phyloP scores from a whole-genome alignment of 2,329 filamentous ascomycete species.

The Aspergillus sp. region DNA sequence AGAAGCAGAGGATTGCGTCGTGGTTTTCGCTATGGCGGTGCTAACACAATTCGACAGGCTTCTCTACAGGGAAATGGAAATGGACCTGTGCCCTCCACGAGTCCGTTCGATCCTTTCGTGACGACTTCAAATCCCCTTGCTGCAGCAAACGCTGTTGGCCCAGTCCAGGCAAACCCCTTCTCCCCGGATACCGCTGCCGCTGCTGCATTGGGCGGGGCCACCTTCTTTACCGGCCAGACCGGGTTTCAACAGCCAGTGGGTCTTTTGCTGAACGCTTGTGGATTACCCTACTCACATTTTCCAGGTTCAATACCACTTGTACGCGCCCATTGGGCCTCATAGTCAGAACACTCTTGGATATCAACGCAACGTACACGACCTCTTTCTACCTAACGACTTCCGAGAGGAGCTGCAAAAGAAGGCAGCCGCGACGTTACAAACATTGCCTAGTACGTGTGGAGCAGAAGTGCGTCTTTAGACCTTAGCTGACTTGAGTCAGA shows the following conservation, averaged over 20 bases:
- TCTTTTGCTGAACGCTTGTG: background rate
- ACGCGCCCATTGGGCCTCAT: conserved; percentile 82
- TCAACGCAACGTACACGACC: conserved; percentile 82
- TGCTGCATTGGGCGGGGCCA: conserved; percentile 55
- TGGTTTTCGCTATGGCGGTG: background rate
- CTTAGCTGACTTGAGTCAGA: conserved; percentile 37
- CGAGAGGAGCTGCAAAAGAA: conserved; percentile 89
- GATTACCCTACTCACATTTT: conserved; percentile 1
- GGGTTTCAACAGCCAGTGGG: conserved; percentile 65
- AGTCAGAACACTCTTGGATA: conserved; percentile 78
- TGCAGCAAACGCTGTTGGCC: conserved; percentile 43
- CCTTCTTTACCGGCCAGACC: conserved; percentile 64
- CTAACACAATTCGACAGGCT: conserved; percentile 27
- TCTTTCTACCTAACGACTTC: conserved; percentile 84
- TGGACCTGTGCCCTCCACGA: conserved; percentile 48
- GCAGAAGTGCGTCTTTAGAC: background rate
- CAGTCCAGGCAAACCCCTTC: conserved; percentile 70
- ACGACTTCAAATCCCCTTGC: conserved; percentile 57
- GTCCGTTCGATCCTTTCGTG: conserved; percentile 63
- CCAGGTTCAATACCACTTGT: conserved; percentile 88
- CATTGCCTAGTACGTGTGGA: conserved; percentile 66
- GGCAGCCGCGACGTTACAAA: conserved; percentile 78
- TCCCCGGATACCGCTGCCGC: conserved; percentile 62
- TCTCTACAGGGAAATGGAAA: conserved; percentile 49
- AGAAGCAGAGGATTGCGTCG: background rate